phyloP scores from a whole-genome alignment of 1,284 basidiomycete genomes.

The Golubevia sp. region DNA sequence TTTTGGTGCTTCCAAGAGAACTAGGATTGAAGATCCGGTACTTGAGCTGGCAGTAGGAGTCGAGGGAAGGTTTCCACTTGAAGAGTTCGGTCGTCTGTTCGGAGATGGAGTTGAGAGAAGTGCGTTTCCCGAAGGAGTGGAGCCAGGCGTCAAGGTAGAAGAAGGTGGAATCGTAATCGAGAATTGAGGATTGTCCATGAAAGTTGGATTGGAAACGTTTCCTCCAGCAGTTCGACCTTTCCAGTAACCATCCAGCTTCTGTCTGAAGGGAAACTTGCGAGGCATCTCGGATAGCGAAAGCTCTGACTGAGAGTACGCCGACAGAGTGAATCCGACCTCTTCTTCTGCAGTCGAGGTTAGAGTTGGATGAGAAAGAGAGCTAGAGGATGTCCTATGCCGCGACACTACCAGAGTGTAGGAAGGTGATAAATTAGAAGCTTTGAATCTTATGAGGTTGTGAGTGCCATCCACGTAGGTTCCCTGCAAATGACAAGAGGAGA shows the following conservation, averaged over 20 bases:
- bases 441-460: conserved; percentile 35
- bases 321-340: conserved; percentile 34
- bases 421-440: background rate
- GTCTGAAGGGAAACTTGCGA: conserved; percentile 16
- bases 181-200: conserved; percentile 51
- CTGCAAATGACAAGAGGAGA: background rate
- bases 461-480: conserved; percentile 41
- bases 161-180: conserved; percentile 7
- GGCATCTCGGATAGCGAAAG: conserved; percentile 24
- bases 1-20: conserved; percentile 14
- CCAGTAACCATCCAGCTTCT: conserved; percentile 19
- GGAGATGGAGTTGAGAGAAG: conserved; percentile 13
- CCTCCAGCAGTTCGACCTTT: conserved; percentile 30
- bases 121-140: no score
- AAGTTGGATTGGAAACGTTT: conserved; percentile 25
- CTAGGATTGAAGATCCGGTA: no score
- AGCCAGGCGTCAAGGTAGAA: no score
- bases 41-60: no score
- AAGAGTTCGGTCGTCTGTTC: conserved; percentile 6
- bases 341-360: background rate
- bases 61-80: no score
- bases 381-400: conserved; percentile 12
- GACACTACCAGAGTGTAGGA: conserved; percentile 31
- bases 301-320: conserved; percentile 17
- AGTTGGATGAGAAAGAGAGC: background rate